Conservation (phyloP, 441 rosid species). For the Populus hybrid region DNA sequence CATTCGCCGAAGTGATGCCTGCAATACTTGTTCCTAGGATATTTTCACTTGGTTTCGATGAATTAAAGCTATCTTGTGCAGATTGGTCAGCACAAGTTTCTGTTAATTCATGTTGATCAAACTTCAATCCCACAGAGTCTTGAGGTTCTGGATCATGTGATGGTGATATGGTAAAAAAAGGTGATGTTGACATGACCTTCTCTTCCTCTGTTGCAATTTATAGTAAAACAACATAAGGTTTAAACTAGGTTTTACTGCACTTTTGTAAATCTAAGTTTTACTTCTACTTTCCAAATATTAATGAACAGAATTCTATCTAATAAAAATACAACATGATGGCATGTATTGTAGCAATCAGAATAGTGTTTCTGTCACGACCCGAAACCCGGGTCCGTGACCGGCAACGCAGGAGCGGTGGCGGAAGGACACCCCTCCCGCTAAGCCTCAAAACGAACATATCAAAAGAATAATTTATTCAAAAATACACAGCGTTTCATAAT, state of each 20-base stretch:
- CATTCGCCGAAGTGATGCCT: conserved; percentile 20
- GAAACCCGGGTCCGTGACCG: too few species aligned
- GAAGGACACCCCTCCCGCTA: too few species aligned
- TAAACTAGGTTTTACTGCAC: conserved; percentile 1
- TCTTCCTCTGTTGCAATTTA: conserved; percentile 27
- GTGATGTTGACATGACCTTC: conserved; percentile 7
- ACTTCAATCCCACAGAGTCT: conserved; percentile 15
- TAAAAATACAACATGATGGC: background rate
- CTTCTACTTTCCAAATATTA: background rate
- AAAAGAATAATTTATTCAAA: too few species aligned
- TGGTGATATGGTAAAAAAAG: conserved; percentile 5
- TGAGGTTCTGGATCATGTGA: conserved; percentile 18
- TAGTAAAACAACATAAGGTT: conserved; percentile 9
- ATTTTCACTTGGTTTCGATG: conserved; percentile 6
- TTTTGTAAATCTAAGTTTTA: background rate
- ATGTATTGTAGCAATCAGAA: background rate
- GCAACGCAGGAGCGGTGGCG: too few species aligned
- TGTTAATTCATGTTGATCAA: conserved; percentile 21
- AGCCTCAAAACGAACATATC: too few species aligned
- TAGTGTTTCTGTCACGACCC: too few species aligned
- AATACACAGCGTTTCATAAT: too few species aligned
- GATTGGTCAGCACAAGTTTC: background rate
- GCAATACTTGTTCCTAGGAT: conserved; percentile 18
- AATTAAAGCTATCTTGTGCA: conserved; percentile 4
- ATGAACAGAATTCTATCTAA: background rate